Evolutionary conservation across 176 grass and related monocot genomes (phyloP), one percentile per base, ranked within the genome.

Genomic region (Lolium perenne): DNA sequence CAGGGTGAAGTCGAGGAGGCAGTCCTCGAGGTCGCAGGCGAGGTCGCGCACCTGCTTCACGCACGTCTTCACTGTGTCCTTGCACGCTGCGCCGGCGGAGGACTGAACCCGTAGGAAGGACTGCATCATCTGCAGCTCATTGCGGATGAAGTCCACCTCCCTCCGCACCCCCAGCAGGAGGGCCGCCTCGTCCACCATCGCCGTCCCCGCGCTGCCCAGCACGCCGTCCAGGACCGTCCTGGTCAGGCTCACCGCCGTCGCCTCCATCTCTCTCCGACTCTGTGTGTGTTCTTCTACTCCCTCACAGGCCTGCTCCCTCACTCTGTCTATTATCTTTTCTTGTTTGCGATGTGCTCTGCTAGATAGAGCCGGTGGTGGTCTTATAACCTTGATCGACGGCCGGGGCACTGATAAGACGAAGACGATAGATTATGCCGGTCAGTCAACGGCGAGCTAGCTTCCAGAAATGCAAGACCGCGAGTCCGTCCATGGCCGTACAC

Each of bases 1-100:
- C 22, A 78, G 18, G 7, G 10, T 29, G 84, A 80, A 86, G 49
- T 79, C 65, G 18, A 84, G 74, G 46, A 91, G 81, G 60, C 66
- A 80, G 48, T 87, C 89, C 85, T 91, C 89, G 76, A 84, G 58
- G 74, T 87, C 89, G 76, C 75, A 81, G 4, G 76, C 76, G 18
- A 84, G 59, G 10, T 91, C 85, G 21, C 80, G 79, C 25, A 35
- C 62, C 62, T 66, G 62, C 25, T 32, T 66, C 26, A 66, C 62
- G 25, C 62, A 35, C 23, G 62, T 66, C 25, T 0, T 32, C 12
- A 66, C 62, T 10, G 62, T 66, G 62, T 66, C 62, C 25, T 66
- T 64, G 61, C 23, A 64, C 23, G 61, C 22, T 40, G 3, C 38
- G 38, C 38, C 40, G 61, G 62, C 25, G 62, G 62, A 32, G 12